These are phyloP conservation scores for Fusarium nematophilum DNA, from an alignment of 2,329 filamentous ascomycete genomes.

Conservation along the genomic window DNA sequence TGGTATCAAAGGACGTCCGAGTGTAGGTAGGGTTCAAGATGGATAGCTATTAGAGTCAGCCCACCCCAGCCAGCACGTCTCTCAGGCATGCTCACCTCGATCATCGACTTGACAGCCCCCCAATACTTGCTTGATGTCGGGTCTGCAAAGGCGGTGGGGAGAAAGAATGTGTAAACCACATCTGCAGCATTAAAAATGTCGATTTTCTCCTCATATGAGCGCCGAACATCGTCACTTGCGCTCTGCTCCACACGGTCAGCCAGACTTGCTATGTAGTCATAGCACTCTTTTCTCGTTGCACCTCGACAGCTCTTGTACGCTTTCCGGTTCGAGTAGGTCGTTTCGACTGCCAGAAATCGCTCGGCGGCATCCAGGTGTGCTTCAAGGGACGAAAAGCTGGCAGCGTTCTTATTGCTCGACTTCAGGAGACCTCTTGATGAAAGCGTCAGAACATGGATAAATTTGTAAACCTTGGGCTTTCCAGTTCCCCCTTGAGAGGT, in stretches of 20 bases:
- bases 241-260: conserved; percentile 37
- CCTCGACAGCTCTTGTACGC: conserved; percentile 43
- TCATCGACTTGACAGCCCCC: conserved; percentile 52
- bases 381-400: conserved; percentile 27
- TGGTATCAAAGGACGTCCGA: conserved; percentile 8
- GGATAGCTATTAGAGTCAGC: conserved; percentile 27
- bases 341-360: conserved; percentile 42
- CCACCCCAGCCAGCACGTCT: neutral
- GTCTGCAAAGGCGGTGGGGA: conserved; percentile 50
- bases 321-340: conserved; percentile 43
- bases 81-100: conserved; percentile 42
- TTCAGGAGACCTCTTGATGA: neutral
- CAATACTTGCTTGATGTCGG: conserved; percentile 57
- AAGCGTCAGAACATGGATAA: conserved; percentile 38
- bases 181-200: conserved; percentile 57
- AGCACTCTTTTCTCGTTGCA: conserved; percentile 38
- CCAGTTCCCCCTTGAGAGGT: conserved; percentile 8
- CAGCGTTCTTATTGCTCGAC: neutral
- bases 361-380: conserved; percentile 42
- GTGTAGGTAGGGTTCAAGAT: conserved; percentile 3
- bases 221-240: conserved; percentile 37
- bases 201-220: conserved; percentile 48
- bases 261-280: conserved; percentile 39
- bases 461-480: conserved; percentile 7
- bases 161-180: conserved; percentile 55